These are phyloP conservation scores for Suillus spraguei DNA, from an alignment of 768 basidiomycete genomes.

Conservation along the genomic window DNA sequence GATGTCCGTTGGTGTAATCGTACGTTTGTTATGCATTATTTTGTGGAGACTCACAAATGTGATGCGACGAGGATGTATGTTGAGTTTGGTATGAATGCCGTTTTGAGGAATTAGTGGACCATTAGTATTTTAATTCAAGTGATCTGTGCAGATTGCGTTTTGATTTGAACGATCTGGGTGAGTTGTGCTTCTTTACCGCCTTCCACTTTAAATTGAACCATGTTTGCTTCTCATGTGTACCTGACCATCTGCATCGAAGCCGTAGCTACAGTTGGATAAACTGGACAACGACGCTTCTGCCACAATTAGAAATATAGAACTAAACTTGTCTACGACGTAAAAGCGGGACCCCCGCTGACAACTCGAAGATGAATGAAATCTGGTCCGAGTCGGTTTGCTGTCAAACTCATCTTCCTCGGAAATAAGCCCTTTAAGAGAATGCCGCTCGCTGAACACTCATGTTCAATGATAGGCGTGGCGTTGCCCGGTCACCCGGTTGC, in stretches of 20 bases:
- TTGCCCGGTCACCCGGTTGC: not conserved
- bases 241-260: slow-evolving; percentile 1
- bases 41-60: slow-evolving; percentile 17
- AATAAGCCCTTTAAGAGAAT: not conserved
- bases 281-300: too few species aligned
- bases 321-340: slow-evolving; percentile 1
- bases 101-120: not conserved
- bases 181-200: slow-evolving; percentile 7
- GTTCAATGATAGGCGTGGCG: too few species aligned
- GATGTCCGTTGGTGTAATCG: slow-evolving; percentile 19
- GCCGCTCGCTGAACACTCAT: not conserved
- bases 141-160: slow-evolving; percentile 12
- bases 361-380: slow-evolving; percentile 3
- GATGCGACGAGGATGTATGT: too few species aligned
- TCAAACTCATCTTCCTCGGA: not conserved
- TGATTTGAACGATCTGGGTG: slow-evolving; percentile 6
- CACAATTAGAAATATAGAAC: not conserved
- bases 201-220: slow-evolving; percentile 1
- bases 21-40: slow-evolving; percentile 16
- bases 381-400: slow-evolving; percentile 3
- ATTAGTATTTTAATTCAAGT: not conserved
- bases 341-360: not conserved
- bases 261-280: too few species aligned
- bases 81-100: too few species aligned
- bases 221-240: slow-evolving; percentile 4